Conservation (phyloP, 805 yeast species). For the Lachancea mirantina region DNA sequence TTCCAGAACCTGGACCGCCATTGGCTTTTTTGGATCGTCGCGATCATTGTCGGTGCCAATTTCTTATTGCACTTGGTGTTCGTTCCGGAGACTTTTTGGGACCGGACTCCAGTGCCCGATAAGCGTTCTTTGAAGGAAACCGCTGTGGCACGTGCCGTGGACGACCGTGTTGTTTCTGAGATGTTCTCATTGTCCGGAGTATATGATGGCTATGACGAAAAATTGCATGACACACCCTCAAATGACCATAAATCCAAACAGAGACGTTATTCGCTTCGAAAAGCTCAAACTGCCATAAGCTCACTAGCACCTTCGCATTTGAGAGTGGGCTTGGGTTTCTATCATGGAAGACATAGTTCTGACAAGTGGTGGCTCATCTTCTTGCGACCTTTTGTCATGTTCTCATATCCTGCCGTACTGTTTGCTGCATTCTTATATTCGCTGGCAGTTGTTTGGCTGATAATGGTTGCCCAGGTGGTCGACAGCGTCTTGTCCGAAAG, state of each 20-base stretch:
- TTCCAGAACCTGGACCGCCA: constrained; percentile 44
- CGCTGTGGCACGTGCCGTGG: constrained; percentile 4
- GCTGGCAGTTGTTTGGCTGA: constrained; percentile 57
- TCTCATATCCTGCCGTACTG: constrained; percentile 43
- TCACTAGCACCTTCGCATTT: constrained; percentile 10
- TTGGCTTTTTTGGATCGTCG: constrained; percentile 55
- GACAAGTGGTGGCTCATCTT: constrained; percentile 52
- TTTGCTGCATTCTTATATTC: constrained; percentile 48
- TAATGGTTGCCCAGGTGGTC: constrained; percentile 51
- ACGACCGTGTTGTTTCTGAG: constrained; percentile 6
- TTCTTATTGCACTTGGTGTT: constrained; percentile 42
- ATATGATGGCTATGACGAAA: too few relatives aligned
- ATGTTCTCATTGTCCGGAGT: neutral
- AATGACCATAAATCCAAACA: neutral
- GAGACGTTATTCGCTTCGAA: neutral
- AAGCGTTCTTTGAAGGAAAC: constrained; percentile 38
- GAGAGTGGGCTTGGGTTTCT: constrained; percentile 34
- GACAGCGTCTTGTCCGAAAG: constrained; percentile 39
- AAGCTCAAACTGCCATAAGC: neutral
- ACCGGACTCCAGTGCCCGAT: constrained; percentile 44
- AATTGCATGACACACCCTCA: constrained; percentile 2
- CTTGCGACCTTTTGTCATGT: constrained; percentile 46
- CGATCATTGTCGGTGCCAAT: constrained; percentile 44
- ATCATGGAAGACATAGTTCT: constrained; percentile 42
- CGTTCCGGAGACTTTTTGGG: constrained; percentile 63